Evolutionary conservation across 202 grass and related monocot species (phyloP).

Genomic region (Hordeum pubiflorum): DNA sequence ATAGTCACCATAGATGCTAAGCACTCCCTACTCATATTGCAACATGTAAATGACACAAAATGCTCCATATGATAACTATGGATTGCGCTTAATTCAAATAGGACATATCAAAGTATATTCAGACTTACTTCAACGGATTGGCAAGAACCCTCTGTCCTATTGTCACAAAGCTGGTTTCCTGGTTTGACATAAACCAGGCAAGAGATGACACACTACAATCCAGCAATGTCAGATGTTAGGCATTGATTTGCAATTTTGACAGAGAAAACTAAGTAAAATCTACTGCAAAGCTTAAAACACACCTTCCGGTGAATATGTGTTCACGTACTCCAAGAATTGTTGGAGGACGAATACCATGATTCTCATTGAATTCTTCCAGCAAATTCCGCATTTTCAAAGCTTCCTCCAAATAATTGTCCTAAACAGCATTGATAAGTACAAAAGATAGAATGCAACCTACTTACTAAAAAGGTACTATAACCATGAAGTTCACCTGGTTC

Average conservation of each 20-base stretch:
- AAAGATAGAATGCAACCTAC: slow-evolving; percentile 6
- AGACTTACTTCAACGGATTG: slow-evolving; percentile 88
- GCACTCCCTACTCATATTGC: neutral
- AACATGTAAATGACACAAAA: neutral
- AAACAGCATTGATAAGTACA: slow-evolving; percentile 24
- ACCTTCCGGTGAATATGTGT: slow-evolving; percentile 97
- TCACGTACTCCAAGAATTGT: slow-evolving; percentile 96
- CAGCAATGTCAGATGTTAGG: slow-evolving; percentile 27
- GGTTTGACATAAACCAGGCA: slow-evolving; percentile 95
- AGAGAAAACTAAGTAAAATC: slow-evolving; percentile 8
- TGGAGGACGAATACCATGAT: slow-evolving; percentile 67
- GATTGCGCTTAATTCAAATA: neutral
- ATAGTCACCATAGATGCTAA: neutral
- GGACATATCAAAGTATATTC: slow-evolving; percentile 18
- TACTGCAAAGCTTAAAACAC: slow-evolving; percentile 6
- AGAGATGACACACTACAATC: slow-evolving; percentile 89
- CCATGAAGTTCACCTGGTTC: slow-evolving; percentile 65
- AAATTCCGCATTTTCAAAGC: slow-evolving; percentile 94
- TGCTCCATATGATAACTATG: slow-evolving; percentile 13
- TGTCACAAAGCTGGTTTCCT: slow-evolving; percentile 95
- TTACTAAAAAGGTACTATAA: slow-evolving; percentile 15
- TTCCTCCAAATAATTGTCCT: slow-evolving; percentile 99
- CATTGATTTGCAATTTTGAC: slow-evolving; percentile 9
- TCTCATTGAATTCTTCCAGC: slow-evolving; percentile 93
- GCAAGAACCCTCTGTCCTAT: slow-evolving; percentile 89